Evolutionary conservation across 768 basidiomycete species (phyloP).

Genomic region (Suillus placidus): DNA sequence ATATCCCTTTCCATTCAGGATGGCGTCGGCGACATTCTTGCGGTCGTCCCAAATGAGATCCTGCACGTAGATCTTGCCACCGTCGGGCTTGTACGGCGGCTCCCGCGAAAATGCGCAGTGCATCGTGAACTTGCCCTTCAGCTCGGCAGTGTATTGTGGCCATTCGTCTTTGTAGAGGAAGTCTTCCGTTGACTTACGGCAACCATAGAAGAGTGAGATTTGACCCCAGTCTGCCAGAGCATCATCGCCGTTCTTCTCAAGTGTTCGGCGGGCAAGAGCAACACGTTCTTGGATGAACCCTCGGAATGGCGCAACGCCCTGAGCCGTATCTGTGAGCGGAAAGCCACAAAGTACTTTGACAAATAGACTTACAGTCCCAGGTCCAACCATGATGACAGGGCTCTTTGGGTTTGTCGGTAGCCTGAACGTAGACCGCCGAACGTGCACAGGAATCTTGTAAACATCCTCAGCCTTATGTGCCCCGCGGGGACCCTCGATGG

Average conservation of each 20-base stretch:
- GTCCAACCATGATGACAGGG: slow-evolving; percentile 98
- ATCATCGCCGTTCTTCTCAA: slow-evolving; percentile 94
- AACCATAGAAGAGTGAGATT: slow-evolving; percentile 96
- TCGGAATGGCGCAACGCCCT: slow-evolving; percentile 99
- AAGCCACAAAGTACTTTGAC: neutral
- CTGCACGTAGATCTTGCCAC: slow-evolving; percentile 99
- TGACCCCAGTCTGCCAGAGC: slow-evolving; percentile 95
- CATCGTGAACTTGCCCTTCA: slow-evolving; percentile 90
- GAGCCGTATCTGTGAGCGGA: slow-evolving; percentile 16
- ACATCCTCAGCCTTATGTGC: slow-evolving; percentile 71
- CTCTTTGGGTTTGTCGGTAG: slow-evolving; percentile 98
- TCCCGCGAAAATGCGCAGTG: slow-evolving; percentile 91
- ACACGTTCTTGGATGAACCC: slow-evolving; percentile 99
- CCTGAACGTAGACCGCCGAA: slow-evolving; percentile 94
- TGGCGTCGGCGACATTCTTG: slow-evolving; percentile 81
- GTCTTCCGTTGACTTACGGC: slow-evolving; percentile 85
- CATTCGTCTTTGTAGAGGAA: slow-evolving; percentile 96
- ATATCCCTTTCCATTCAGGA: slow-evolving; percentile 95
- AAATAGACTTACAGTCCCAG: slow-evolving; percentile 80
- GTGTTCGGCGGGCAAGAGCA: slow-evolving; percentile 89
- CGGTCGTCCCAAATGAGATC: slow-evolving; percentile 91
- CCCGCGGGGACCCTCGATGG: slow-evolving; percentile 88
- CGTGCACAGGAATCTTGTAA: slow-evolving; percentile 91
- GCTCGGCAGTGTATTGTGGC: slow-evolving; percentile 82
- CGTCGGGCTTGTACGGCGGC: slow-evolving; percentile 81